Percentiles rank a stretch among this genome's conserved stretches.
Conservation (phyloP, 73 alveolate species). For the Strombidium stylifer region DNA sequence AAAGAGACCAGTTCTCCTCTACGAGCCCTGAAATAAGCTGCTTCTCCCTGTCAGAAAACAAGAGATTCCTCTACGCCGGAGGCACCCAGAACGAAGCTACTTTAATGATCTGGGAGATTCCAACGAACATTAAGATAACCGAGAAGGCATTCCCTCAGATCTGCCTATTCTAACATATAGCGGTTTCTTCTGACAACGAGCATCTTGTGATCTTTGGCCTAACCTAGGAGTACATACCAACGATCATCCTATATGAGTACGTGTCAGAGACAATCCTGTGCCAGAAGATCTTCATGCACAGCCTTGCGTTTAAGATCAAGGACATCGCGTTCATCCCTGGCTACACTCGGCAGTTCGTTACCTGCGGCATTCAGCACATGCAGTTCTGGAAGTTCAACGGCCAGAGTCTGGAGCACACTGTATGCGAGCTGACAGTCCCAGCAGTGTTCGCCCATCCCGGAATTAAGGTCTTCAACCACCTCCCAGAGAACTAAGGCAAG, state of each 20-base stretch:
- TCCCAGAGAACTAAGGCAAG: conserved; percentile 22
- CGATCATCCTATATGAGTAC: conserved; percentile 77
- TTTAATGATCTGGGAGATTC: conserved; percentile 83
- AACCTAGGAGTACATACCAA: conserved; percentile 76
- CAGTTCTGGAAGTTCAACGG: conserved; percentile 87
- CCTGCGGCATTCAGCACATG: conserved; percentile 96
- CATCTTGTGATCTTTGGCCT: conserved; percentile 62
- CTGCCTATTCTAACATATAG: conserved; percentile 59
- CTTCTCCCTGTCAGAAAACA: conserved; percentile 71
- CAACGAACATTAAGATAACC: conserved; percentile 67
- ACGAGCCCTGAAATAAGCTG: conserved; percentile 74
- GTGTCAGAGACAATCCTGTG: conserved; percentile 55
- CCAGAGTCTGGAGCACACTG: conserved; percentile 62
- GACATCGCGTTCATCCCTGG: conserved; percentile 92
- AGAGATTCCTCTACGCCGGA: conserved; percentile 75
- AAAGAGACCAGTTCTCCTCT: conserved; percentile 42
- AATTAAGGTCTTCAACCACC: conserved; percentile 47
- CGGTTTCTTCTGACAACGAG: conserved; percentile 76
- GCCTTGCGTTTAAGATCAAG: conserved; percentile 90
- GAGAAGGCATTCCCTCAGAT: conserved; percentile 54
- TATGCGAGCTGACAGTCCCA: conserved; percentile 61
- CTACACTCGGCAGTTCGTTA: conserved; percentile 84
- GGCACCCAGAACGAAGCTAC: conserved; percentile 75
- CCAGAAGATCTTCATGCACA: conserved; percentile 73
- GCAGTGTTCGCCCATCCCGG: conserved; percentile 45